phyloP scores from a whole-genome alignment of 306 rosid genomes.

The Psophocarpus tetragonolobus region DNA sequence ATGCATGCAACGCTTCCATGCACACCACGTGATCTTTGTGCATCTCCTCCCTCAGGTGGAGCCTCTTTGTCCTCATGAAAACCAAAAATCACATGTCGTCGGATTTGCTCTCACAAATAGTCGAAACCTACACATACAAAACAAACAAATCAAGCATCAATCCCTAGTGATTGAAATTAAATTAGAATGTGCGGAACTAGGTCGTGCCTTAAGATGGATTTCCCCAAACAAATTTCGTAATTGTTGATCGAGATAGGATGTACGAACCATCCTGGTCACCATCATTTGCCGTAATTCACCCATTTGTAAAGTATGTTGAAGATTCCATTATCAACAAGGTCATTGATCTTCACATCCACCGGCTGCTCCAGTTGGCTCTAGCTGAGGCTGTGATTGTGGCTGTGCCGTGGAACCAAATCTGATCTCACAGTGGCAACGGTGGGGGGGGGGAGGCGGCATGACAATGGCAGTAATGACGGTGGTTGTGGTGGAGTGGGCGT shows the following conservation, averaged over 20 bases:
- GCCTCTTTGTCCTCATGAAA: conserved; percentile 90
- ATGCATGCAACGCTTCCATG: conserved; percentile 97
- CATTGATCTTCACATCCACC: conserved; percentile 86
- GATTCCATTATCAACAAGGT: conserved; percentile 91
- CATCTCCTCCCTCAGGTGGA: conserved; percentile 89
- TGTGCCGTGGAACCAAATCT: conserved; percentile 50
- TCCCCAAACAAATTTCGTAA: conserved; percentile 92
- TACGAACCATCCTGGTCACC: conserved; percentile 97
- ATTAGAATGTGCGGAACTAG: neutral
- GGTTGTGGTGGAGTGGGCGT: too few species aligned
- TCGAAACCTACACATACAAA: conserved; percentile 68
- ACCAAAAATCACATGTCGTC: conserved; percentile 94
- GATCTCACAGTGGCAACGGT: conserved; percentile 52
- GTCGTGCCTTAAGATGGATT: conserved; percentile 82
- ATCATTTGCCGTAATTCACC: conserved; percentile 98
- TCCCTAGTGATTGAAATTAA: neutral
- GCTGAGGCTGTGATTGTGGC: conserved; percentile 29
- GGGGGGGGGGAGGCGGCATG: conserved; percentile 44
- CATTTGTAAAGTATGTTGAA: conserved; percentile 85
- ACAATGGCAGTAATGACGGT: too few species aligned
- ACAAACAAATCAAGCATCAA: neutral
- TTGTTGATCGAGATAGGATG: conserved; percentile 41
- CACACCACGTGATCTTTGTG: conserved; percentile 80
- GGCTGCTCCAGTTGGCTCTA: conserved; percentile 57
- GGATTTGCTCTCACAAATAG: conserved; percentile 88